Evolutionary conservation across 805 yeast genomes (phyloP).

Genomic region (Schwanniomyces sp.): DNA sequence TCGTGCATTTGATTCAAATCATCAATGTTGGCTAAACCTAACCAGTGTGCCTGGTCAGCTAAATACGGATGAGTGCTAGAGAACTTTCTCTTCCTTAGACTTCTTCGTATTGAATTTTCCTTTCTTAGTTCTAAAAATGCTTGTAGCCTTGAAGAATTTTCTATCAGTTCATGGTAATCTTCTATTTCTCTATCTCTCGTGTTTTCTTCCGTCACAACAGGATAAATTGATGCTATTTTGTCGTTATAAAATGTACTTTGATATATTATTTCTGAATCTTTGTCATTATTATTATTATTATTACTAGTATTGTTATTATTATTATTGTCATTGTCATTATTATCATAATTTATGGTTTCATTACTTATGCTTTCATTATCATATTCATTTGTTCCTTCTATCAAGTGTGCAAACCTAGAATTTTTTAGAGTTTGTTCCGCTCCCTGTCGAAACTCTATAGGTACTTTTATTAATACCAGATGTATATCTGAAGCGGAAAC

Average conservation of each 20-base stretch:
- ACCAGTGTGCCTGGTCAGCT: constrained; percentile 45
- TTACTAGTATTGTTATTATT: neutral
- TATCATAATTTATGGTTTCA: neutral
- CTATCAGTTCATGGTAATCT: neutral
- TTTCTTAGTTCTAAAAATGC: constrained; percentile 6
- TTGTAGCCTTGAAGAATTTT: constrained; percentile 5
- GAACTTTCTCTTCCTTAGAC: constrained; percentile 40
- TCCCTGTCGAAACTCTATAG: neutral
- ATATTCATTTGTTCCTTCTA: neutral
- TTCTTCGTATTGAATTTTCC: constrained; percentile 17
- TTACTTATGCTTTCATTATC: neutral
- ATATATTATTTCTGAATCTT: neutral
- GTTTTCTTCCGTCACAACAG: neutral
- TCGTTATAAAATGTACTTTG: too few relatives aligned
- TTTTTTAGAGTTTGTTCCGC: constrained; percentile 3
- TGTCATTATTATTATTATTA: neutral
- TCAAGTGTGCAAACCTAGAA: constrained; percentile 5
- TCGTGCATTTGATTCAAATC: constrained; percentile 38
- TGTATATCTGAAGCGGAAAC: constrained; percentile 11
- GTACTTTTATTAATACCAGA: constrained; percentile 3
- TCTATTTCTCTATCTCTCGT: neutral
- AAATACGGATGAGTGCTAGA: constrained; percentile 46
- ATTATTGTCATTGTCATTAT: neutral
- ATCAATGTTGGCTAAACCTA: constrained; percentile 35
- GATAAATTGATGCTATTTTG: neutral